Conservation (phyloP, 2,329 filamentous ascomycete species). For the Neonectria punicea region DNA sequence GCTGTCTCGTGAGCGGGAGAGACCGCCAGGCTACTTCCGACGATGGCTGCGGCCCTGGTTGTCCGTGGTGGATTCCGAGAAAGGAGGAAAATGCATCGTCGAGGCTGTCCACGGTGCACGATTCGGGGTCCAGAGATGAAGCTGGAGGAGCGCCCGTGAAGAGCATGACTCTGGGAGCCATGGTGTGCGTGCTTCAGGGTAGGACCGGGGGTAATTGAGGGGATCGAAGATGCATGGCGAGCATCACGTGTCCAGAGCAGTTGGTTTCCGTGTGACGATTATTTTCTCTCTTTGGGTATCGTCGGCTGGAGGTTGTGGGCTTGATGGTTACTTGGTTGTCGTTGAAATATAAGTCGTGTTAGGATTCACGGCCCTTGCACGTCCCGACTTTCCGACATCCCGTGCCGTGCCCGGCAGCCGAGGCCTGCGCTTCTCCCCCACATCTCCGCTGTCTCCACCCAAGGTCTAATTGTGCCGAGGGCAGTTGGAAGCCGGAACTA, state of each 20-base stretch:
- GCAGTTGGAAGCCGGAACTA: background rate
- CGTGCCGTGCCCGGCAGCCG: background rate
- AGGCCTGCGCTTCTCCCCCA: background rate
- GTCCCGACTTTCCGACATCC: background rate
- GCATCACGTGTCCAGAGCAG: background rate
- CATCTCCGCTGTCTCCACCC: background rate
- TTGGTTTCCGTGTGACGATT: background rate
- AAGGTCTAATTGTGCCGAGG: background rate
- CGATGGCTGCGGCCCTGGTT: constrained; percentile 42
- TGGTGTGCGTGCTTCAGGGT: constrained; percentile 19
- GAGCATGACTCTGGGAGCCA: constrained; percentile 51
- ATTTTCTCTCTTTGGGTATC: background rate
- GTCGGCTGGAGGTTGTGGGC: background rate
- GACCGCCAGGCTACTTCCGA: constrained; percentile 63
- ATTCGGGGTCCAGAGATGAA: constrained; percentile 41
- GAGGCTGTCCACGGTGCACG: constrained; percentile 46
- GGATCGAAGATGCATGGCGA: background rate
- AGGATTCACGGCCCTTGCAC: background rate
- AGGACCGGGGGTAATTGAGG: background rate
- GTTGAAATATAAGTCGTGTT: background rate
- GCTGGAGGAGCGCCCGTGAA: constrained; percentile 50
- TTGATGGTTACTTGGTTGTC: background rate
- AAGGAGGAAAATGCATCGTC: constrained; percentile 41
- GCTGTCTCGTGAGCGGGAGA: constrained; percentile 58
- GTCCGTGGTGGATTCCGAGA: constrained; percentile 27